These are phyloP conservation scores for Macrophomina phaseolina DNA, from an alignment of 2,329 filamentous ascomycete genomes.

Conservation along the genomic window DNA sequence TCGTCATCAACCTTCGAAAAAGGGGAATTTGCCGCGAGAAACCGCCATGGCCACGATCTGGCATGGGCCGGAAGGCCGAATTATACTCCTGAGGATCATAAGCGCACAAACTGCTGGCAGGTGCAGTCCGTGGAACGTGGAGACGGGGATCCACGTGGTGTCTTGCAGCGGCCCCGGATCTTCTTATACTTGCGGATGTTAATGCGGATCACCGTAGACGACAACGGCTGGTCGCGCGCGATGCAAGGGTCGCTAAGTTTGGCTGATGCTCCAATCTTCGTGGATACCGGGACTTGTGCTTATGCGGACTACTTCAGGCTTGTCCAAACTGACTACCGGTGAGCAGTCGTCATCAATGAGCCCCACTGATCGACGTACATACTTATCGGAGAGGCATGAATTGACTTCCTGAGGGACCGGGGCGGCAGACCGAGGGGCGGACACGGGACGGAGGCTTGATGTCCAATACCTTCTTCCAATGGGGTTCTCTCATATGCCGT, in stretches of 20 bases:
- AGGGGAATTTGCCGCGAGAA: neutral
- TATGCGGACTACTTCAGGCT: neutral
- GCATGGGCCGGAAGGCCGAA: neutral
- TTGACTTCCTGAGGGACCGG: neutral
- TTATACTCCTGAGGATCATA: neutral
- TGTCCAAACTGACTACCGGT: neutral
- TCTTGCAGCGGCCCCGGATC: neutral
- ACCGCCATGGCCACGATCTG: slow-evolving; percentile 12
- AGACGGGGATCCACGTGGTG: neutral
- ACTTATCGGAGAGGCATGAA: neutral
- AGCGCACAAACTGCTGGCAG: neutral
- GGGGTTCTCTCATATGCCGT: too few species aligned
- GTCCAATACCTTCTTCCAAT: too few species aligned
- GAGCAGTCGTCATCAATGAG: neutral
- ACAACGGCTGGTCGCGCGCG: too few species aligned
- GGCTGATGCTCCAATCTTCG: too few species aligned
- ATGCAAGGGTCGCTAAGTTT: too few species aligned
- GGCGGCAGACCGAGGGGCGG: neutral
- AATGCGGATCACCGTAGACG: neutral
- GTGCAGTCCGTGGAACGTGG: slow-evolving; percentile 11
- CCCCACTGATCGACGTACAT: slow-evolving; percentile 12
- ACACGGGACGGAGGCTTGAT: too few species aligned
- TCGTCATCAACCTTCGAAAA: neutral
- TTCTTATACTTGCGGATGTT: neutral
- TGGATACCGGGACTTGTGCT: too few species aligned